phyloP scores from a whole-genome alignment of 768 basidiomycete genomes.

The Auricularia auricula-judae region DNA sequence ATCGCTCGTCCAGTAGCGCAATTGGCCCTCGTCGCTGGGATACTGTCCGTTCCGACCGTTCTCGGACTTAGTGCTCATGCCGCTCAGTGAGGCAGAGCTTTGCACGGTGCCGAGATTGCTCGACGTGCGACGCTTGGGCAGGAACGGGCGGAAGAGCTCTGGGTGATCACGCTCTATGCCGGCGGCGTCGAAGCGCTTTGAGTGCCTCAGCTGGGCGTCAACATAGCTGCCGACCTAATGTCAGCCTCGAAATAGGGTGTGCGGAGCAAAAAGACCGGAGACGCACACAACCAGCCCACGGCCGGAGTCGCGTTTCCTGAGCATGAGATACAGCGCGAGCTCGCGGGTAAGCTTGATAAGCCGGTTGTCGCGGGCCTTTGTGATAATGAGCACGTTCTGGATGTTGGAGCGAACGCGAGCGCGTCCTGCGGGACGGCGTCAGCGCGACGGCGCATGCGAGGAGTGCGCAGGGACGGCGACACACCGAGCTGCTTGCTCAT shows the following conservation, averaged over 20 bases:
- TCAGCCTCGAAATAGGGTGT: constrained; percentile 10
- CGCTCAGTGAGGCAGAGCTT: constrained; percentile 38
- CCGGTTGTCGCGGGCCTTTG: constrained; percentile 94
- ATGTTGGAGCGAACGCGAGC: constrained; percentile 86
- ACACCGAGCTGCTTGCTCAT: constrained; percentile 97
- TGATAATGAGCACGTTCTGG: constrained; percentile 88
- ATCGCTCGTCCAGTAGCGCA: constrained; percentile 93
- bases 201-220: constrained; percentile 78
- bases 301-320: constrained; percentile 52
- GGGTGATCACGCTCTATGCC: constrained; percentile 82
- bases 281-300: constrained; percentile 82
- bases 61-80: constrained; percentile 36
- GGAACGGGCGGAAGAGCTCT: constrained; percentile 69
- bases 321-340: constrained; percentile 91
- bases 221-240: constrained; percentile 57
- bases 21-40: constrained; percentile 65
- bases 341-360: constrained; percentile 92
- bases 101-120: constrained; percentile 28
- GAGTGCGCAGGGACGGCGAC: constrained; percentile 9
- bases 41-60: constrained; percentile 28
- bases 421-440: constrained; percentile 45
- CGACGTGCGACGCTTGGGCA: constrained; percentile 59
- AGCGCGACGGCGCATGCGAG: not conserved
- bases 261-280: constrained; percentile 9
- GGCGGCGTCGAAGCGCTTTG: constrained; percentile 87